Conservation (phyloP, 1,139 yeast genomes). For the Sugiyamaella novakii region DNA sequence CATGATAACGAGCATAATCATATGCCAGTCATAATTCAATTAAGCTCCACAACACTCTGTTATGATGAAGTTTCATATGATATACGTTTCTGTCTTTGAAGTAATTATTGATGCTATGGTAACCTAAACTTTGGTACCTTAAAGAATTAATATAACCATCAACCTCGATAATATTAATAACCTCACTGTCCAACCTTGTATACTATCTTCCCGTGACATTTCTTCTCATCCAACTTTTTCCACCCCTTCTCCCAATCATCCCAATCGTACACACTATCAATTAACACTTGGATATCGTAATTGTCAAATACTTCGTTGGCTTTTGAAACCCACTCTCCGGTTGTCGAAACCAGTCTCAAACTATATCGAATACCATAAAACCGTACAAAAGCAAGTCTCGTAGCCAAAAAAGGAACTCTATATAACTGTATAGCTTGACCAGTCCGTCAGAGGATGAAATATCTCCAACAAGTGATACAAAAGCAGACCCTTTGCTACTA, state of each 20-base stretch:
- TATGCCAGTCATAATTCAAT: too few species aligned
- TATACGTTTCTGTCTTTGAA: too few species aligned
- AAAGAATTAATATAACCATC: too few species aligned
- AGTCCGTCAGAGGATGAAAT: conserved; percentile 30
- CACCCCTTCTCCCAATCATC: conserved; percentile 55
- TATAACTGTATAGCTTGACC: conserved; percentile 31
- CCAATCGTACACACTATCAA: conserved; percentile 58
- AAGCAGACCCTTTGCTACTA: conserved; percentile 47
- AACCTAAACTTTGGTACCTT: too few species aligned
- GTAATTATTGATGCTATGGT: too few species aligned
- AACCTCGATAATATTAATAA: too few species aligned
- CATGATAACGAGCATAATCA: too few species aligned
- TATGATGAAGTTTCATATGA: too few species aligned
- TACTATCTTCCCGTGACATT: conserved; percentile 68
- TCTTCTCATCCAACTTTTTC: conserved; percentile 49
- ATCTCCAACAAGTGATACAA: conserved; percentile 58
- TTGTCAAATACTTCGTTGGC: conserved; percentile 41
- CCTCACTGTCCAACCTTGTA: too few species aligned
- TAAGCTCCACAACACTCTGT: too few species aligned
- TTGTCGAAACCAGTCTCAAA: conserved; percentile 25
- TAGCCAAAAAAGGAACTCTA: conserved; percentile 37
- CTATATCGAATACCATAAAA: conserved; percentile 40
- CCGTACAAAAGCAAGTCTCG: conserved; percentile 35
- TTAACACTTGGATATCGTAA: conserved; percentile 46
- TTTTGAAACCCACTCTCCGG: conserved; percentile 33